These are phyloP conservation scores for Macrophomina phaseolina DNA, from an alignment of 2,329 filamentous ascomycete species.

Conservation along the genomic window DNA sequence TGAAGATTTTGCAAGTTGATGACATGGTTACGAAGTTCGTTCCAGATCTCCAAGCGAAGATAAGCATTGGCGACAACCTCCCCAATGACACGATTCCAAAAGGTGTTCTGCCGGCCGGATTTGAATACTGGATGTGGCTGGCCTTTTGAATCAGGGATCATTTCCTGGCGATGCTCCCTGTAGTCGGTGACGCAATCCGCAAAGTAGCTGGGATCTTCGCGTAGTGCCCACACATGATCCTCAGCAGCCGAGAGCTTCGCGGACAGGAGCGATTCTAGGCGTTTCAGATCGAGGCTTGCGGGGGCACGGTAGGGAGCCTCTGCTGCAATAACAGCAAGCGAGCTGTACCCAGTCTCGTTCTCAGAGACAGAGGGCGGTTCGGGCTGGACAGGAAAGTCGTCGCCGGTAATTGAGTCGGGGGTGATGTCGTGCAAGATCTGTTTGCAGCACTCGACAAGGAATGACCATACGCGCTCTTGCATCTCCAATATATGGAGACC, in stretches of 20 bases:
- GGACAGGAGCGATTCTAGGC: slow-evolving; percentile 52
- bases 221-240: slow-evolving; percentile 61
- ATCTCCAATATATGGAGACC: slow-evolving; percentile 59
- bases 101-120: slow-evolving; percentile 32
- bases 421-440: slow-evolving; percentile 60
- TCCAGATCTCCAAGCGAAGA: slow-evolving; percentile 46
- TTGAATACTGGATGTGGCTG: slow-evolving; percentile 36
- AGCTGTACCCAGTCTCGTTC: slow-evolving; percentile 41
- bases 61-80: slow-evolving; percentile 43
- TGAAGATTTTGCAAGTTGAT: slow-evolving; percentile 38
- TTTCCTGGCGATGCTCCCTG: slow-evolving; percentile 55
- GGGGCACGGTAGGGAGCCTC: slow-evolving; percentile 63
- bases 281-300: slow-evolving; percentile 51
- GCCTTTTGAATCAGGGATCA: slow-evolving; percentile 49
- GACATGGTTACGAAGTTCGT: slow-evolving; percentile 44
- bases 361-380: slow-evolving; percentile 44
- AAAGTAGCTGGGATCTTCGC: slow-evolving; percentile 67
- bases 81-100: slow-evolving; percentile 51
- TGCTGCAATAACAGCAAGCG: slow-evolving; percentile 49
- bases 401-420: slow-evolving; percentile 35
- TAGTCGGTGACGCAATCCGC: slow-evolving; percentile 49
- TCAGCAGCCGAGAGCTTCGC: slow-evolving; percentile 52
- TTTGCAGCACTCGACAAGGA: slow-evolving; percentile 57
- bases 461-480: slow-evolving; percentile 55
- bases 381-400: slow-evolving; percentile 43